Percentiles rank a stretch among this genome's conserved stretches.
Conservation (phyloP, 2,329 filamentous ascomycete genomes). For the Fonsecaea erecta region DNA sequence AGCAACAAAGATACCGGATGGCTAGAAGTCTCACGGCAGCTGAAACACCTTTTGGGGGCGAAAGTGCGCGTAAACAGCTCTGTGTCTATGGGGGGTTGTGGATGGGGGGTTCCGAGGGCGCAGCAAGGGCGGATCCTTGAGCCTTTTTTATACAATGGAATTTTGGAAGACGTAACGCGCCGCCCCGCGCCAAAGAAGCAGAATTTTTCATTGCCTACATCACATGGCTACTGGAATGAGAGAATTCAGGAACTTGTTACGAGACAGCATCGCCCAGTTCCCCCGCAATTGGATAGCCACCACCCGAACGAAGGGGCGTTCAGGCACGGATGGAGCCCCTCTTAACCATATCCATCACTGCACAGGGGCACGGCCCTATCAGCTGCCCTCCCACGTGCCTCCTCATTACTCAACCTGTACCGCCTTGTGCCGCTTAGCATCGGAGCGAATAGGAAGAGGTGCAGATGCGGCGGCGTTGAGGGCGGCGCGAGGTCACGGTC, state of each 20-base stretch:
- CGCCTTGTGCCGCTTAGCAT: conserved; percentile 20
- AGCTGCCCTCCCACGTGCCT: too few species aligned
- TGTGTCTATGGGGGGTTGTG: neutral
- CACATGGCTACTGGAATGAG: conserved; percentile 22
- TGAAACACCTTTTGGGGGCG: conserved; percentile 21
- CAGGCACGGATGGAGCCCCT: conserved; percentile 20
- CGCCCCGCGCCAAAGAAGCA: conserved; percentile 9
- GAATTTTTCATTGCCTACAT: conserved; percentile 25
- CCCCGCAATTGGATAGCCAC: conserved; percentile 29
- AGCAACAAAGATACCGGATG: neutral
- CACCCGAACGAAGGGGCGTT: neutral
- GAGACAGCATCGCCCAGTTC: conserved; percentile 18
- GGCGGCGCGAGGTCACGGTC: neutral
- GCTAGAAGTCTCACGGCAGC: conserved; percentile 15
- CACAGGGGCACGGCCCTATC: conserved; percentile 25
- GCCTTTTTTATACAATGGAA: conserved; percentile 13
- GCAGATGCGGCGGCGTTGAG: conserved; percentile 15
- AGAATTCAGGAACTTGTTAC: conserved; percentile 25
- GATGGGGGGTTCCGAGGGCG: neutral
- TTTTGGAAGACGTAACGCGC: conserved; percentile 3
- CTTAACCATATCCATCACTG: conserved; percentile 19
- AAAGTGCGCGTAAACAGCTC: conserved; percentile 1
- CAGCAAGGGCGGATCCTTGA: conserved; percentile 6
- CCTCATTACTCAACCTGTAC: neutral
- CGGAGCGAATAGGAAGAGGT: conserved; percentile 8